phyloP scores from a whole-genome alignment of 208 protist species.

The Vickermania ingenoplastis region DNA sequence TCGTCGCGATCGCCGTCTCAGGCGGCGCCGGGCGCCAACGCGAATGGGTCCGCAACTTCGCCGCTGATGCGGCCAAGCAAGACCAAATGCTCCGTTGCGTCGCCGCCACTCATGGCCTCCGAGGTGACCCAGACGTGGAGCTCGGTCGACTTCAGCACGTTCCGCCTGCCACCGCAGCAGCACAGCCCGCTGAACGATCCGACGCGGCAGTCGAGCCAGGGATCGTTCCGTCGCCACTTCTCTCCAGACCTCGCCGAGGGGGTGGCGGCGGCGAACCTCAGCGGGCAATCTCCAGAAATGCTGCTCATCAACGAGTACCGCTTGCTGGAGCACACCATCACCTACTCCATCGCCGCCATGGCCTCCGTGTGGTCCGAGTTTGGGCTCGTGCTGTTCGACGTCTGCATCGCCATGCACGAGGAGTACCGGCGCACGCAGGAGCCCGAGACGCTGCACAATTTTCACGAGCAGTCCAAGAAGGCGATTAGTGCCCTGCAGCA shows the following conservation, averaged over 20 bases:
- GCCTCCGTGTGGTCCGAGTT: conserved; percentile 82
- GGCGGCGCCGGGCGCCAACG: no score
- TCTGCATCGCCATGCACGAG: conserved; percentile 74
- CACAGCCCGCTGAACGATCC: not conserved
- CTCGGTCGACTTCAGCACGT: not conserved
- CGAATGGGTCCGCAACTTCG: no score
- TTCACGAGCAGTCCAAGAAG: conserved; percentile 59
- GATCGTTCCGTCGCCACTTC: not conserved
- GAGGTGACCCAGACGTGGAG: not conserved
- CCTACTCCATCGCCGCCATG: conserved; percentile 20
- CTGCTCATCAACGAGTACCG: conserved; percentile 73
- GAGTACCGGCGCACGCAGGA: conserved; percentile 66
- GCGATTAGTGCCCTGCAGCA: conserved; percentile 73
- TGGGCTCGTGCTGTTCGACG: conserved; percentile 73
- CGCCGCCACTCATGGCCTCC: not conserved
- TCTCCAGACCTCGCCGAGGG: not conserved
- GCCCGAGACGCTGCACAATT: conserved; percentile 68
- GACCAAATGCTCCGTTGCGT: not conserved
- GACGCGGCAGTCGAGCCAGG: not conserved
- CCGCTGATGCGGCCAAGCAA: not conserved
- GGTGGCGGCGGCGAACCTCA: not conserved
- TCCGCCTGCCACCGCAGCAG: not conserved
- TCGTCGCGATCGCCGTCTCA: not conserved
- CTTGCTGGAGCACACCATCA: conserved; percentile 69
- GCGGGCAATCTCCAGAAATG: not conserved